Evolutionary conservation across 176 grass and related monocot species (phyloP).

Genomic region (Carex littledalei): DNA sequence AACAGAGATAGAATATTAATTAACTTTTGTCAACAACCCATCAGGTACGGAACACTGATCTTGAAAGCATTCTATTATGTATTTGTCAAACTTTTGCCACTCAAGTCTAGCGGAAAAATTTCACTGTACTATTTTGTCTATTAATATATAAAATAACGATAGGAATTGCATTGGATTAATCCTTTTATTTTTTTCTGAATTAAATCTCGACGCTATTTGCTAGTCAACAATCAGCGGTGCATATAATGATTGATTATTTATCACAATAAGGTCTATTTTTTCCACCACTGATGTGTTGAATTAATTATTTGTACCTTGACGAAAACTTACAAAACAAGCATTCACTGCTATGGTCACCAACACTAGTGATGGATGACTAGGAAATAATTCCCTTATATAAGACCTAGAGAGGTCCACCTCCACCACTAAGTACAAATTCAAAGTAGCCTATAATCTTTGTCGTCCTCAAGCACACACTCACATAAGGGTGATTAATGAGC

Average conservation of each 20-base stretch:
- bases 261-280: neutral
- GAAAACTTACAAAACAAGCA: neutral
- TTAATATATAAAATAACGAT: neutral
- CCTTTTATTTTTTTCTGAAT: neutral
- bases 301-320: neutral
- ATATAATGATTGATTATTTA: neutral
- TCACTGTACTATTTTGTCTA: too few relatives aligned
- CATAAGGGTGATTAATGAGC: too few relatives aligned
- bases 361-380: neutral
- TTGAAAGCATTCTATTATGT: too few relatives aligned
- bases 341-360: neutral
- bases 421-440: neutral
- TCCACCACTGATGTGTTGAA: neutral
- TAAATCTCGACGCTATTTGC: neutral
- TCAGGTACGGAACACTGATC: too few relatives aligned
- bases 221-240: neutral
- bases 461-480: neutral
- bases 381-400: neutral
- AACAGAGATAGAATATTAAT: too few relatives aligned
- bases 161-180: neutral
- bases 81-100: too few relatives aligned
- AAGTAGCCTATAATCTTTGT: neutral
- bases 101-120: too few relatives aligned
- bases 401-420: neutral
- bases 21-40: too few relatives aligned